phyloP scores from a whole-genome alignment of 2,329 filamentous ascomycete species.

The Pyricularia sp. region DNA sequence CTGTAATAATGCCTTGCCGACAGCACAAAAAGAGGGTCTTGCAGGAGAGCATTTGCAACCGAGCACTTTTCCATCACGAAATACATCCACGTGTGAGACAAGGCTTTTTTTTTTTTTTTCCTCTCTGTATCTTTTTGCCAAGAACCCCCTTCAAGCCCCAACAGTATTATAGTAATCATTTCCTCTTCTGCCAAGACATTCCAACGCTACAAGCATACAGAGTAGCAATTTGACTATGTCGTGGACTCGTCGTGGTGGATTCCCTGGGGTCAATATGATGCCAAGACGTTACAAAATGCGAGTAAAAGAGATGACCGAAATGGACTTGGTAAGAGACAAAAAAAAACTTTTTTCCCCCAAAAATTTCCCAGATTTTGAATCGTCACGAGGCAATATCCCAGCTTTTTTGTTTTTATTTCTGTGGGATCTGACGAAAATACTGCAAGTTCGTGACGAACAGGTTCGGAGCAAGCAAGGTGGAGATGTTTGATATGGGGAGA shows the following conservation, averaged over 20 bases:
- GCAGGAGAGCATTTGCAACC: background rate
- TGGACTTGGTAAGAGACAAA: no score
- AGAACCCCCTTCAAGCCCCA: background rate
- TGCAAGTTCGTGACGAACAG: background rate
- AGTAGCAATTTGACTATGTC: background rate
- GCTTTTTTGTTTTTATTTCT: background rate
- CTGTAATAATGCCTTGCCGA: background rate
- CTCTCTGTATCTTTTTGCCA: background rate
- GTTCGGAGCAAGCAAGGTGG: background rate
- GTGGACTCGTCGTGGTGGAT: no score
- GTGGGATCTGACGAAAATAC: background rate
- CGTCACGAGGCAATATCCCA: background rate
- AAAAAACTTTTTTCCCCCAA: background rate
- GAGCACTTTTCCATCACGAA: background rate
- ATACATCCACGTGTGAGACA: background rate
- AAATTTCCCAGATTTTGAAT: background rate
- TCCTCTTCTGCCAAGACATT: background rate
- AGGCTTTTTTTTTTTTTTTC: background rate
- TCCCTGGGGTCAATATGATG: background rate
- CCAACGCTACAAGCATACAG: background rate
- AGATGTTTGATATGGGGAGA: background rate
- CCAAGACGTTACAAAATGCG: background rate
- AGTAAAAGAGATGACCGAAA: background rate
- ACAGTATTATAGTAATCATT: background rate
- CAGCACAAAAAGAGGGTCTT: background rate